Percentiles rank a stretch among this genome's conserved stretches.
These are phyloP conservation scores for Silene noctiflora DNA, from an alignment of 179 eudicot genomes.

Conservation along the genomic window DNA sequence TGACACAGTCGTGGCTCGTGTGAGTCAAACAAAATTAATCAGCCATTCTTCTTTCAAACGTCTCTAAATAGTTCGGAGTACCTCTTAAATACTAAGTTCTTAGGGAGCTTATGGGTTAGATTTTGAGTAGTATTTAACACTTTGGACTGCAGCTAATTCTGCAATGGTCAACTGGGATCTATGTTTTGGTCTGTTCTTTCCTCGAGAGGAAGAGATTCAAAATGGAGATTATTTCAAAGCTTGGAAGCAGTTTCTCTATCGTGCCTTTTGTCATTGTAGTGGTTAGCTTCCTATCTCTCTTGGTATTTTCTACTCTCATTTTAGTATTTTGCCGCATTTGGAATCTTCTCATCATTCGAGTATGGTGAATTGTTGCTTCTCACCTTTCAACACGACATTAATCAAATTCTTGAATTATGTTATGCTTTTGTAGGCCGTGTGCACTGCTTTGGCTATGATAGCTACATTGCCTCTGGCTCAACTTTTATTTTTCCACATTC, in stretches of 20 bases:
- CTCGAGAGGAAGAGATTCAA: conserved; percentile 73
- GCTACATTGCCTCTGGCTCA: conserved; percentile 92
- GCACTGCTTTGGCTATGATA: conserved; percentile 91
- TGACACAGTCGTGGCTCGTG: too few relatives aligned
- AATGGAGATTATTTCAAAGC: conserved; percentile 62
- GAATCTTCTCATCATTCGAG: neutral
- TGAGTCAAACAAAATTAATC: too few relatives aligned
- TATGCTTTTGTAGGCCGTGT: conserved; percentile 57
- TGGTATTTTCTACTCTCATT: neutral
- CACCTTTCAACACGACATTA: neutral
- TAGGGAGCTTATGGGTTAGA: too few relatives aligned
- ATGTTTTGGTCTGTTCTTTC: conserved; percentile 72
- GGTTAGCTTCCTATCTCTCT: conserved; percentile 44
- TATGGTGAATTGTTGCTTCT: too few relatives aligned
- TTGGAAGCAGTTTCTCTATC: conserved; percentile 95
- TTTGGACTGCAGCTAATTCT: conserved; percentile 84
- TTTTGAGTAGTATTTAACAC: neutral
- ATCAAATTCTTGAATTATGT: neutral
- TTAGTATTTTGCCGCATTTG: too few relatives aligned
- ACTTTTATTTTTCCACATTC: conserved; percentile 97
- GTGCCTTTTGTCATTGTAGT: conserved; percentile 84
- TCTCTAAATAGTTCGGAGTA: too few relatives aligned
- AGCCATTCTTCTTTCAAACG: too few relatives aligned
- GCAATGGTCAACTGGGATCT: conserved; percentile 96
- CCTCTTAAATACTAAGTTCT: too few relatives aligned